Evolutionary conservation across 2,329 filamentous ascomycete genomes (phyloP).

Genomic region (Diaporthe caulivora): DNA sequence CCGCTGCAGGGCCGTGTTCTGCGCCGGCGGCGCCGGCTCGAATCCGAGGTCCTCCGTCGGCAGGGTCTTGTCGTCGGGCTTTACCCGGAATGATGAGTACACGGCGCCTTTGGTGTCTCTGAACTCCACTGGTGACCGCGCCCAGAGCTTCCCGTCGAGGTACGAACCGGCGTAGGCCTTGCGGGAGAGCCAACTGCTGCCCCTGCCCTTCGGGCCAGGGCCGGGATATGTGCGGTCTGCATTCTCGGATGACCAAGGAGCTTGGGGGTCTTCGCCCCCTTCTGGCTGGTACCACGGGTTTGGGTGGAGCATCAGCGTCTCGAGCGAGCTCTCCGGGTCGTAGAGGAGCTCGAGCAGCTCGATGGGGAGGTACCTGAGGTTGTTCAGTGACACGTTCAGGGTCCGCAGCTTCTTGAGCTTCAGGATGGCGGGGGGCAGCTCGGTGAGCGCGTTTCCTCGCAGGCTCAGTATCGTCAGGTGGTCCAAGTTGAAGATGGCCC

Average conservation of each 20-base stretch:
- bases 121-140: constrained; percentile 48
- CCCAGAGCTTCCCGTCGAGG: constrained; percentile 31
- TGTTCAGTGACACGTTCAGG: constrained; percentile 76
- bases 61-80: constrained; percentile 31
- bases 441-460: constrained; percentile 71
- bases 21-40: not conserved
- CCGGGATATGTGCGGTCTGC: constrained; percentile 21
- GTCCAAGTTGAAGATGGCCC: constrained; percentile 71
- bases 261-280: constrained; percentile 29
- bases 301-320: constrained; percentile 68
- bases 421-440: constrained; percentile 71
- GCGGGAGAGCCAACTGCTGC: constrained; percentile 30
- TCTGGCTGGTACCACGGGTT: constrained; percentile 68
- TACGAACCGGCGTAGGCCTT: not conserved
- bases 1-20: constrained; percentile 13
- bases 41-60: constrained; percentile 37
- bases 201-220: constrained; percentile 27
- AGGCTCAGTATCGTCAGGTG: constrained; percentile 75
- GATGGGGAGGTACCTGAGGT: constrained; percentile 69
- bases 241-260: constrained; percentile 37
- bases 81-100: constrained; percentile 44
- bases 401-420: constrained; percentile 69
- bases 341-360: constrained; percentile 71
- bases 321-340: constrained; percentile 56
- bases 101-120: constrained; percentile 42